A percentile compares a stretch with the other conserved stretches of the same genome.
These are phyloP conservation scores for Trichoderma orchidacearum DNA, from an alignment of 495 filamentous ascomycete species.

Conservation along the genomic window DNA sequence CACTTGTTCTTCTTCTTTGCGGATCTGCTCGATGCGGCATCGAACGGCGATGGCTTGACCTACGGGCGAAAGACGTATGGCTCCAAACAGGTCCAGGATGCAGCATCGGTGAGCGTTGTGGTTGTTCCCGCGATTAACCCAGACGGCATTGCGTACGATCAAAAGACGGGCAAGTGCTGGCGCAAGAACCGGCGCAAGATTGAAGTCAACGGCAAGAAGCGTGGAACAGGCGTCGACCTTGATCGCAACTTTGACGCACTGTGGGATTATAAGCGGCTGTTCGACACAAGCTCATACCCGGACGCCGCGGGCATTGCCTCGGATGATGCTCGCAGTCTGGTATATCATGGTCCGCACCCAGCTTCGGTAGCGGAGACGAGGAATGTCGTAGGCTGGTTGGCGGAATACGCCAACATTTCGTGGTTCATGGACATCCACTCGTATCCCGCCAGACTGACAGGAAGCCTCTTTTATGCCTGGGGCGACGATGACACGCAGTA, in stretches of 20 bases:
- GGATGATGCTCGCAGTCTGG: conserved; percentile 12
- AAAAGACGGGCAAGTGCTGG: conserved; percentile 19
- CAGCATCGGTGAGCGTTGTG: conserved; percentile 22
- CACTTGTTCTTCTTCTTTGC: conserved; percentile 20
- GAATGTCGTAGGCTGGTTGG: conserved; percentile 20
- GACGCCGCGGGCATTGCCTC: conserved; percentile 10
- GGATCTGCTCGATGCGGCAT: conserved; percentile 23
- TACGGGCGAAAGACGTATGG: conserved; percentile 26
- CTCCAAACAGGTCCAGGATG: conserved; percentile 20
- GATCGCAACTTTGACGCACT: conserved; percentile 27
- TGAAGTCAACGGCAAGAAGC: conserved; percentile 1
- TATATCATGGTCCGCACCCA: conserved; percentile 17
- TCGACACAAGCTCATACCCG: conserved; percentile 13
- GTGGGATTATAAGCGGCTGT: conserved; percentile 20
- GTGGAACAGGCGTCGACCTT: conserved; percentile 18
- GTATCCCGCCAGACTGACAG: conserved; percentile 9
- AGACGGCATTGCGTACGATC: conserved; percentile 25
- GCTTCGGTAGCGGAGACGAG: conserved; percentile 24
- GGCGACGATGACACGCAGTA: conserved; percentile 24
- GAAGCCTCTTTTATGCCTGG: conserved; percentile 25
- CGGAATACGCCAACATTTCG: conserved; percentile 20
- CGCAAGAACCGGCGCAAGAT: conserved; percentile 26
- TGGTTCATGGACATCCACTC: conserved; percentile 33
- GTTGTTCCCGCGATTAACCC: conserved; percentile 23
- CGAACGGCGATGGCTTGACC: conserved; percentile 16